Evolutionary conservation across 805 yeast genomes (phyloP).

Genomic region (Starmera caribaea): DNA sequence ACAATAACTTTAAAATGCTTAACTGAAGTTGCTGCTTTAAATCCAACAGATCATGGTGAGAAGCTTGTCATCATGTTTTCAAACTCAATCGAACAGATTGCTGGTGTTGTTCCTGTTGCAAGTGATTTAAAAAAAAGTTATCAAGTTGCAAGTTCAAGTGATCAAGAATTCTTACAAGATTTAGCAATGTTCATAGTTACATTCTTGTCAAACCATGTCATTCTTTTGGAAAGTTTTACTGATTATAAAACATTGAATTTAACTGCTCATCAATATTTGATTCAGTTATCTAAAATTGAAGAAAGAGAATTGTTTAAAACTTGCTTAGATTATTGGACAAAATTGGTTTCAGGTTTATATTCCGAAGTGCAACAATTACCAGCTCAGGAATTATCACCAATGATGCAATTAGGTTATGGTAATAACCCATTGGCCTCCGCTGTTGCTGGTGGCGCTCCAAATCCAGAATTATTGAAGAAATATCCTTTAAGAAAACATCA

Average conservation of each 20-base stretch:
- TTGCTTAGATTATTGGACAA: slow-evolving; percentile 90
- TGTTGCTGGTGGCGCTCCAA: slow-evolving; percentile 71
- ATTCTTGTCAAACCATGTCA: slow-evolving; percentile 65
- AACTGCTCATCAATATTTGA: slow-evolving; percentile 69
- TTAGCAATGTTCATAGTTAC: slow-evolving; percentile 88
- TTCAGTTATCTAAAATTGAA: slow-evolving; percentile 80
- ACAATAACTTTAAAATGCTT: slow-evolving; percentile 82
- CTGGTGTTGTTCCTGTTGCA: slow-evolving; percentile 57
- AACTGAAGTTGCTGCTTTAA: slow-evolving; percentile 77
- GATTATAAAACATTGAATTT: slow-evolving; percentile 48
- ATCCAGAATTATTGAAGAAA: slow-evolving; percentile 68
- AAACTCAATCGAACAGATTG: slow-evolving; percentile 61
- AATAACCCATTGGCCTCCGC: slow-evolving; percentile 24
- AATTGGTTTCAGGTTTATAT: slow-evolving; percentile 72
- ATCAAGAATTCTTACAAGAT: slow-evolving; percentile 92
- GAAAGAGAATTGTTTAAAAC: slow-evolving; percentile 95
- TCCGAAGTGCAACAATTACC: slow-evolving; percentile 82
- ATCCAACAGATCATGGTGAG: slow-evolving; percentile 41
- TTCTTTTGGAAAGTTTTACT: slow-evolving; percentile 49
- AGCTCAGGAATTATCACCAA: slow-evolving; percentile 58
- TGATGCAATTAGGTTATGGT: slow-evolving; percentile 55
- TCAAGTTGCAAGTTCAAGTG: slow-evolving; percentile 63
- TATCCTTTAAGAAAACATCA: slow-evolving; percentile 80
- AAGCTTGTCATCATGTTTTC: slow-evolving; percentile 65
- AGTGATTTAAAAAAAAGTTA: slow-evolving; percentile 68